phyloP scores from a whole-genome alignment of 2,329 filamentous ascomycete genomes.

The Curvularia eragrostidis region DNA sequence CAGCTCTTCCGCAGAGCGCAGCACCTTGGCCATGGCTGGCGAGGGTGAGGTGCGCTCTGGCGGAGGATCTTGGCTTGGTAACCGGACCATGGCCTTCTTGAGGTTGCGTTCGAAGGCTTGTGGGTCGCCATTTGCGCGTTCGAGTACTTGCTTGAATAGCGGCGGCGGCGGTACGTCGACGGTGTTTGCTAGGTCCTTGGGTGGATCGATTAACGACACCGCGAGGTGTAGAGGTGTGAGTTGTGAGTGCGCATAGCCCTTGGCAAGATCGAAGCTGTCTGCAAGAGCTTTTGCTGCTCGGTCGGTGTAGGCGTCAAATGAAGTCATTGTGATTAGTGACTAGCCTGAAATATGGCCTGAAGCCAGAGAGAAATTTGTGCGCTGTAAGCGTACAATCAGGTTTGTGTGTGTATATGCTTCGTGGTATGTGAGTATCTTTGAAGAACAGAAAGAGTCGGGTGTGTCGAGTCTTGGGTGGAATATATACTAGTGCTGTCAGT shows the following conservation, averaged over 20 bases:
- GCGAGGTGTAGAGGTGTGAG: constrained; percentile 90
- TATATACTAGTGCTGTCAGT: constrained; percentile 34
- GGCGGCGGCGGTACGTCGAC: constrained; percentile 67
- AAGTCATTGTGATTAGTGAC: constrained; percentile 64
- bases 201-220: constrained; percentile 78
- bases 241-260: constrained; percentile 90
- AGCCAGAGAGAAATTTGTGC: constrained; percentile 20
- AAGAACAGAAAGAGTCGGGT: constrained; percentile 7
- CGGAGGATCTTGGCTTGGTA: constrained; percentile 93
- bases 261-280: constrained; percentile 85
- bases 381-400: constrained; percentile 21
- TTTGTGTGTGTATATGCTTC: constrained; percentile 18
- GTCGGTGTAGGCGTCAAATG: constrained; percentile 91
- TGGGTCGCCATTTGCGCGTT: constrained; percentile 90
- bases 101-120: constrained; percentile 87
- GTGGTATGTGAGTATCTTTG: constrained; percentile 25
- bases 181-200: constrained; percentile 73
- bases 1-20: constrained; percentile 84
- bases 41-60: constrained; percentile 87
- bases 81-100: constrained; percentile 88
- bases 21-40: constrained; percentile 79
- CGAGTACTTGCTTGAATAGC: constrained; percentile 94
- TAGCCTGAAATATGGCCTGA: constrained; percentile 29
- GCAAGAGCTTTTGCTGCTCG: constrained; percentile 87
- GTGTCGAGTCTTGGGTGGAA: constrained; percentile 13